These are phyloP conservation scores for Boletus sp. DNA, from an alignment of 1,284 basidiomycete species.

Conservation along the genomic window DNA sequence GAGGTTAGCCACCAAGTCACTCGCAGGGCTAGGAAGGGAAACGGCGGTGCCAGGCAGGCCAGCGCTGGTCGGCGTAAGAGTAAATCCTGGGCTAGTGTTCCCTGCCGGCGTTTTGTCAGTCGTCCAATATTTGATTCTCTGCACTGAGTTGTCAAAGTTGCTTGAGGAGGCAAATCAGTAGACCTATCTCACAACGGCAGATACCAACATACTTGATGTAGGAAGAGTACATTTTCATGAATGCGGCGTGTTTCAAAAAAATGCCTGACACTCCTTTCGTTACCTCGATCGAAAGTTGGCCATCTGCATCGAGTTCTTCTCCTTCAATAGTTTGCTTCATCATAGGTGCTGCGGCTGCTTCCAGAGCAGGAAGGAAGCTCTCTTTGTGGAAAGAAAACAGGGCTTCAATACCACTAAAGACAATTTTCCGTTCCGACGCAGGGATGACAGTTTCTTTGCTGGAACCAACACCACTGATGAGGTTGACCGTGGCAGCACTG, in stretches of 20 bases:
- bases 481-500: constrained; percentile 66
- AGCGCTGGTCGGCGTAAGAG: constrained; percentile 58
- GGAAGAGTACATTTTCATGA: constrained; percentile 96
- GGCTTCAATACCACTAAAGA: constrained; percentile 90
- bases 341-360: constrained; percentile 67
- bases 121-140: constrained; percentile 83
- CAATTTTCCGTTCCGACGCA: constrained; percentile 82
- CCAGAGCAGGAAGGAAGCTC: constrained; percentile 87
- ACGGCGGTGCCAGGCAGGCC: constrained; percentile 57
- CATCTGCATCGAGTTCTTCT: constrained; percentile 61
- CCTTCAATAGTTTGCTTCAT: constrained; percentile 47
- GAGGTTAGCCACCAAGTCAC: constrained; percentile 43
- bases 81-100: constrained; percentile 38
- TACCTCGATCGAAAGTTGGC: constrained; percentile 68
- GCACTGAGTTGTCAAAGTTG: constrained; percentile 89
- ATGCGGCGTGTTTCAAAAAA: constrained; percentile 89
- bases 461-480: constrained; percentile 65
- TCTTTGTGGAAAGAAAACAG: constrained; percentile 90
- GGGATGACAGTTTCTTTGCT: constrained; percentile 84
- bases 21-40: constrained; percentile 38
- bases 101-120: constrained; percentile 46
- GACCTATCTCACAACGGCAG: constrained; percentile 2
- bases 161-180: constrained; percentile 37
- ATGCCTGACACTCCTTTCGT: constrained; percentile 85
- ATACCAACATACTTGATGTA: constrained; percentile 81